Base-by-base conservation (phyloP, 768 basidiomycete genomes). In the Candolleomyces eurysporus region DNA sequence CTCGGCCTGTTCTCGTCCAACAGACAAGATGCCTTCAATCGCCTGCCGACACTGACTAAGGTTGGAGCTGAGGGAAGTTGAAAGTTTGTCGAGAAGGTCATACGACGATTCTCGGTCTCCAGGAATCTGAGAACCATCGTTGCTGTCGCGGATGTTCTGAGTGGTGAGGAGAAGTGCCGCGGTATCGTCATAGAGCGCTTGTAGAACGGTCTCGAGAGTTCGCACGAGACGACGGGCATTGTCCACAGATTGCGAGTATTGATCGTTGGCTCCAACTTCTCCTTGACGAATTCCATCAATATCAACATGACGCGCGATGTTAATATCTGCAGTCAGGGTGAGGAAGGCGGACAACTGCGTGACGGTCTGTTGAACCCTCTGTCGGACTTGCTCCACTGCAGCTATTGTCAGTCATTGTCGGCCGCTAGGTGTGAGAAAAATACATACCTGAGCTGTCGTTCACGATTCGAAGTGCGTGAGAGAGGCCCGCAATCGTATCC, bases 231-330 rank as follows among this genome's bases (percentile, higher is more conserved):
- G 66, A 32, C 89, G 81, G 19, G 91, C 93, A 60, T 80, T 85
- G 49, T 86, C 85, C 2, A 94, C 88, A 19, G 86, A 85, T 63
- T 85, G 81, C 14, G 78, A 69, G 68, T 92, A 93, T 39, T 78
- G 69, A 19, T 82, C 76, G 64, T 84, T 83, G 22, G 77, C 69
- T 14, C 78, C 68, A 10, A 75, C 76, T 1, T 78, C 74, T 31
- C 84, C 81, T 62, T 82, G 78, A 30, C 78, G 79, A 63, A 90
- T 81, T 16, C 89, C 90, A 65, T 94, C 91, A 61, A 95, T 84
- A 69, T 95, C 94, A 62, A 96, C 86, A 70, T 88, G 85, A 32
- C 86, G 84, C 19, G 92, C 92, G 57, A 96, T 73, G 71, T 94
- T 88, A 62, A 94, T 81, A 63, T 92, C 86, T 22, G 84, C 82